These are phyloP conservation scores for Teratosphaeria viscida DNA, from an alignment of 2,329 filamentous ascomycete species.

Conservation along the genomic window DNA sequence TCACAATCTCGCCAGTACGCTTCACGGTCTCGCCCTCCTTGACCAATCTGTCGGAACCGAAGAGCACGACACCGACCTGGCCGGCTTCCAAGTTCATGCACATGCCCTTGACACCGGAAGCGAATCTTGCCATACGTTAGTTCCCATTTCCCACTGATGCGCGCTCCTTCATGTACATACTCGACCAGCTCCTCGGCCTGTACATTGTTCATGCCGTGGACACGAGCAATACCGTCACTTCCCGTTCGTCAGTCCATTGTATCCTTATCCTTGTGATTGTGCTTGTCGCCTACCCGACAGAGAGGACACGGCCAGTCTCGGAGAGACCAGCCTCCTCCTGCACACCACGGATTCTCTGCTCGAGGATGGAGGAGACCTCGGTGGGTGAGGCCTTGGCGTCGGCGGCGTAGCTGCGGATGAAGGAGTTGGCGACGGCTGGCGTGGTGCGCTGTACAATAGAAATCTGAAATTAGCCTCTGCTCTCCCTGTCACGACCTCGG, in stretches of 20 bases:
- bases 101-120: conserved; percentile 99
- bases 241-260: conserved; percentile 25
- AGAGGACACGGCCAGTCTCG: conserved; percentile 97
- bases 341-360: conserved; percentile 97
- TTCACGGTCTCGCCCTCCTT: conserved; percentile 99
- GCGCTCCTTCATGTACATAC: conserved; percentile 49
- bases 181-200: conserved; percentile 99
- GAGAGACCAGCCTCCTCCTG: conserved; percentile 93
- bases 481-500: conserved; percentile 22
- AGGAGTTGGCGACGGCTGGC: conserved; percentile 63
- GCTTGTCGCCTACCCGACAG: conserved; percentile 73
- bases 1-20: conserved; percentile 98
- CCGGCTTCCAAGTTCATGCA: conserved; percentile 99
- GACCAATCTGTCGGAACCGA: conserved; percentile 99
- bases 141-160: neutral
- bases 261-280: conserved; percentile 19
- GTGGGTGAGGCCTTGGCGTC: conserved; percentile 93
- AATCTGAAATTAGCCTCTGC: conserved; percentile 40
- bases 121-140: conserved; percentile 56
- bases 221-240: conserved; percentile 99
- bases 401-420: conserved; percentile 73
- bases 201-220: conserved; percentile 99
- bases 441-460: conserved; percentile 62
- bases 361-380: conserved; percentile 98
- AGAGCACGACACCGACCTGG: conserved; percentile 99